Evolutionary conservation across 2,329 filamentous ascomycete genomes (phyloP).

Genomic region (Cladosporium sp.): DNA sequence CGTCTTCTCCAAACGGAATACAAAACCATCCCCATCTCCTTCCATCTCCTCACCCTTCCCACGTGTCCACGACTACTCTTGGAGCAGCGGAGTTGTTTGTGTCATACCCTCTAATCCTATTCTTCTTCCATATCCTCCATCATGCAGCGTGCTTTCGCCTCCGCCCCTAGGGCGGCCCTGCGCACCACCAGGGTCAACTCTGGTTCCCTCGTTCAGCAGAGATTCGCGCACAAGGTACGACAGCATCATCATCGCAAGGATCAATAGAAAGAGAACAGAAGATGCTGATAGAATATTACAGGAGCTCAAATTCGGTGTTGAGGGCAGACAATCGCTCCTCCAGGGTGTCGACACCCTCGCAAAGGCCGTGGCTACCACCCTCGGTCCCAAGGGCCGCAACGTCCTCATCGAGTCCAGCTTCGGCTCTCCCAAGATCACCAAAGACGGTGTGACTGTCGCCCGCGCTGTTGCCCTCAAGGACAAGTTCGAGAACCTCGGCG

Average conservation of each 20-base stretch:
- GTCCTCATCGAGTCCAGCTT: slow-evolving; percentile 98
- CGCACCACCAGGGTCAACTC: slow-evolving; percentile 58
- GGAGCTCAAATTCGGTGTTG: slow-evolving; percentile 98
- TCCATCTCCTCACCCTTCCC: slow-evolving; percentile 11
- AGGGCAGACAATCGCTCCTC: slow-evolving; percentile 82
- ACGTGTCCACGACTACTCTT: slow-evolving; percentile 6
- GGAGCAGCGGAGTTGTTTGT: slow-evolving; percentile 11
- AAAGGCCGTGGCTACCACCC: slow-evolving; percentile 90
- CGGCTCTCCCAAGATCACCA: slow-evolving; percentile 98
- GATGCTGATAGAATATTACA: slow-evolving; percentile 38
- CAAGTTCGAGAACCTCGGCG: slow-evolving; percentile 99
- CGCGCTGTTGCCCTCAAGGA: slow-evolving; percentile 91
- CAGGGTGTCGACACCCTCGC: slow-evolving; percentile 95
- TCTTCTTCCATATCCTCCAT: slow-evolving; percentile 12
- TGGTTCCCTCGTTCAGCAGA: slow-evolving; percentile 73
- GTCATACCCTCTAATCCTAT: slow-evolving; percentile 9
- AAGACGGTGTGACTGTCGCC: slow-evolving; percentile 58
- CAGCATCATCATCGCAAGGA: neutral
- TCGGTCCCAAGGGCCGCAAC: slow-evolving; percentile 97
- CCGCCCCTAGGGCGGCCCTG: slow-evolving; percentile 73
- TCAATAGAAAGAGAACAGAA: slow-evolving; percentile 15
- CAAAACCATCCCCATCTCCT: slow-evolving; percentile 8
- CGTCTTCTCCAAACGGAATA: neutral
- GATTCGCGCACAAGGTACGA: slow-evolving; percentile 94
- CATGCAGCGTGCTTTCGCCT: slow-evolving; percentile 95